Base-by-base conservation (phyloP, 768 basidiomycete genomes). In the Kwoniella mangroviensis region DNA sequence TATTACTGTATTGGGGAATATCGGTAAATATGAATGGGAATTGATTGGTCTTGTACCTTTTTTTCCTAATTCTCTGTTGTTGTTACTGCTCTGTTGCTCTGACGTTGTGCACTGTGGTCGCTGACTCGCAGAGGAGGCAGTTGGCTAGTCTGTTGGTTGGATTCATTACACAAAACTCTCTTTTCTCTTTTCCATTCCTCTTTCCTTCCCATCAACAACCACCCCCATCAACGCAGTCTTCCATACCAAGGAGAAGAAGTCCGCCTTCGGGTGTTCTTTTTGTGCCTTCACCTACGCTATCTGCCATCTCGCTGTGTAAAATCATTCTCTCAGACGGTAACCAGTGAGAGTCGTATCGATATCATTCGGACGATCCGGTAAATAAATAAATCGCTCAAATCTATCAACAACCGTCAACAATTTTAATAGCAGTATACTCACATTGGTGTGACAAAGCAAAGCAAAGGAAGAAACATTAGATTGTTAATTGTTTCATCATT, bases 241-340 rank as follows among this genome's bases (percentile, higher is more conserved):
- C 34, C 3, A 34, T 7, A 34, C 34, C 2, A 19, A 60, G 58
- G 58, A 60, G 41, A 60, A 60, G 53, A 60, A 43, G 58, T 60
- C 40, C 58, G 58, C 58, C 58, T 60, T 60, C 58, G 58, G 58
- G 58, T 60, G 58, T 60, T 43, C 58, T 60, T 43, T 60, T 60
- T 42, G 41, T n/a, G 17, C 58, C 58, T 57, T 34, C 34, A 34
- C 19, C 15, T 34, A 28, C 56, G 56, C 56, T 26, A 13, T 17
- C 41, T 42, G 11, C 10, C 41, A 58, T 22, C 24, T n/a, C 17
- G 24, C 26, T 13, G 12, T 28, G 45, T 49, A 19, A 19, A 13
- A 49, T 49, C 45, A 49, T 7, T 4, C 34, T 34, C 34, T 4
- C 4, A 34, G 34, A 34, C 34, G 34, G 34, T 34, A 6, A 34